Evolutionary conservation across 345 rosid genomes (phyloP), one percentile per base, ranked within the genome.

Genomic region (Sisymbrium irio): DNA sequence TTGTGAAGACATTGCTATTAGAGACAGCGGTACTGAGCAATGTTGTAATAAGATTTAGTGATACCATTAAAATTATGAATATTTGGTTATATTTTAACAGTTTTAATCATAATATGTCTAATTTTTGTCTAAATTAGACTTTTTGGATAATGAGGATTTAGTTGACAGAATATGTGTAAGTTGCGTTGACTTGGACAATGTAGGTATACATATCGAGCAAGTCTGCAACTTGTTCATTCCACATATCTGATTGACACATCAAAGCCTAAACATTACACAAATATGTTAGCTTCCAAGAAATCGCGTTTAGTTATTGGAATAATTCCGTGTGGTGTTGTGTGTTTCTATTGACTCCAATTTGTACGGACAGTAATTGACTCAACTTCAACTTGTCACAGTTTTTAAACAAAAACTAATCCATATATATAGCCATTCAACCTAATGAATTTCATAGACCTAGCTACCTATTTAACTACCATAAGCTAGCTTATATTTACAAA

Each of bases 221-320:
- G 40, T 57, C 0, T 57, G 62, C 76, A 49, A 77, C 72, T 70
- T 77, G 67, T 58, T 11, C 55, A 25, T n/a, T n/a, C 15, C 35
- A 47, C 40, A 77, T 51, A 69, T 11, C 36, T 28, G 30, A 68
- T 19, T 13, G 27, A 69, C 65, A 75, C 50, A 62, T 76, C 79
- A 76, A 76, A 56, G 20, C 75, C 75, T 69, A 69, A 69, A 39
- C 57, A 42, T 19, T 35, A 54, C 51, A 62, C 30, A 50, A 39
- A 67, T 39, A 61, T 51, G 78, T 67, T 60, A 75, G 36, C 42
- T 76, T 76, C 71, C 51, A 69, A 37, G 71, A 69, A 76, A 69
- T 76, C 25, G 40, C 65, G 7, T 56, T 30, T 58, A 28, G 8
- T 62, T 42, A 54, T 12, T 44, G 22, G 51, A 68, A 66, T 35